These are phyloP conservation scores for Aspergillus fumigatiaffinis DNA, from an alignment of 2,329 filamentous ascomycete species.

Conservation along the genomic window DNA sequence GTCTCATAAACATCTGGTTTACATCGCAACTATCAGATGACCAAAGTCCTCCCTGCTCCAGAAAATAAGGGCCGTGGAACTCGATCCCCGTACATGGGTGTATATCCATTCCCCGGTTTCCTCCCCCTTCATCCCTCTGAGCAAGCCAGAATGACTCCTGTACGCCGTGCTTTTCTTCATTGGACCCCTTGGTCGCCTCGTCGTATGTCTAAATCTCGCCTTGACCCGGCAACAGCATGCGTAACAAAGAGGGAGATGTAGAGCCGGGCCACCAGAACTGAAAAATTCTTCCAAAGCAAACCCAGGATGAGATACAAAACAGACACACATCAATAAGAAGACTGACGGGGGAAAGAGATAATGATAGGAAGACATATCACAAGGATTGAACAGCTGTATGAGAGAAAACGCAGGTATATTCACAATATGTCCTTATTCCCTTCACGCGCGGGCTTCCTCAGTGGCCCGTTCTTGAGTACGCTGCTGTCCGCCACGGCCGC, in stretches of 20 bases:
- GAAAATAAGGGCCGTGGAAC: constrained; percentile 2
- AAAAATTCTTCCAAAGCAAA: constrained; percentile 12
- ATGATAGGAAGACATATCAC: constrained; percentile 5
- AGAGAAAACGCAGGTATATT: constrained; percentile 23
- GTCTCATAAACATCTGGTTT: constrained; percentile 25
- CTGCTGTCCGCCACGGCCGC: constrained; percentile 35
- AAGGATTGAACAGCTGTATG: constrained; percentile 11
- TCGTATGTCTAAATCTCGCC: constrained; percentile 1
- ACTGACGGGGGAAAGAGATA: not conserved
- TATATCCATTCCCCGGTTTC: constrained; percentile 9
- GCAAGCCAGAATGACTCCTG: constrained; percentile 30
- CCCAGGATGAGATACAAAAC: constrained; percentile 8
- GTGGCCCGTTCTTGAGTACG: constrained; percentile 35
- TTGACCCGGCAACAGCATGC: constrained; percentile 2
- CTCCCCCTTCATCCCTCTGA: constrained; percentile 16
- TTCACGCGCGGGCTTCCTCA: constrained; percentile 39
- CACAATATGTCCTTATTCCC: constrained; percentile 12
- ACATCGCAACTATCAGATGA: constrained; percentile 9
- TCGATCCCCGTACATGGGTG: constrained; percentile 8
- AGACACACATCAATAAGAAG: constrained; percentile 14
- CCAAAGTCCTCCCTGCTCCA: not conserved
- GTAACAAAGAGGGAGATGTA: constrained; percentile 9
- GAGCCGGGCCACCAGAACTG: constrained; percentile 4
- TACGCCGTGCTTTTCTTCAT: constrained; percentile 28
- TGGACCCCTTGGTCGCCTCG: not conserved